Base-by-base conservation (phyloP, 331 rosid species). In the Telfairia occidentalis region DNA sequence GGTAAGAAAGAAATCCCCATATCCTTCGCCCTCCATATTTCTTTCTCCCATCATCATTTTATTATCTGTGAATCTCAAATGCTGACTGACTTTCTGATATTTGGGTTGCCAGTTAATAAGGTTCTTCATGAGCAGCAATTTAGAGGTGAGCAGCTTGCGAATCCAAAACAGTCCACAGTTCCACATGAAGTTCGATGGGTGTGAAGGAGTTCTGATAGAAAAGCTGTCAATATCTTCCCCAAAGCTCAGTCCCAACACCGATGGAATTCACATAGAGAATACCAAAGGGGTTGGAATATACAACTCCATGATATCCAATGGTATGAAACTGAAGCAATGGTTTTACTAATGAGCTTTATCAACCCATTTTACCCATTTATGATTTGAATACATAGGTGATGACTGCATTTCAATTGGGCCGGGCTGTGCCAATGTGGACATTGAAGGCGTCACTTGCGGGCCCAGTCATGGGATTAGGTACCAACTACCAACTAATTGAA, bases 401-500 rank as follows among this genome's bases (percentile, higher is more conserved):
- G 99, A 95, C 75, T 95, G 99, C 84, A 92, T 95, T 74, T 91
- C 96, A 19, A 89, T 95, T 78, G 99, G 99, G 77, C 86, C 99
- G 0, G 96, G 99, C 38, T 87, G 93, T 70, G 61, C 88, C 43
- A 69, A 95, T 32, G 90, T 95, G 53, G 90, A 89, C 63, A 95
- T 95, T 13, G 85, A 82, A 21, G 93, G 97, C 5, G 93, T 95
- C 53, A 90, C 96, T 71, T 95, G 99, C 75, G 99, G 90, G 63
- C 99, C 99, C 21, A 85, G 96, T 84, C 97, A 95, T 43, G 99
- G 97, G 54, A 95, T 95, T 40, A 94, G 98, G 98, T 94, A 55
- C 63, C 3, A 52, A 49, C 65, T n/a, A n/a, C n/a, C n/a, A n/a
- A n/a, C n/a, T n/a, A 53, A 49, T 10, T 11, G 9, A 29, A 67